Percentiles rank a stretch among this genome's conserved stretches.
Conservation (phyloP, 2,329 filamentous ascomycete species). For the Ceratocystis cubensis region DNA sequence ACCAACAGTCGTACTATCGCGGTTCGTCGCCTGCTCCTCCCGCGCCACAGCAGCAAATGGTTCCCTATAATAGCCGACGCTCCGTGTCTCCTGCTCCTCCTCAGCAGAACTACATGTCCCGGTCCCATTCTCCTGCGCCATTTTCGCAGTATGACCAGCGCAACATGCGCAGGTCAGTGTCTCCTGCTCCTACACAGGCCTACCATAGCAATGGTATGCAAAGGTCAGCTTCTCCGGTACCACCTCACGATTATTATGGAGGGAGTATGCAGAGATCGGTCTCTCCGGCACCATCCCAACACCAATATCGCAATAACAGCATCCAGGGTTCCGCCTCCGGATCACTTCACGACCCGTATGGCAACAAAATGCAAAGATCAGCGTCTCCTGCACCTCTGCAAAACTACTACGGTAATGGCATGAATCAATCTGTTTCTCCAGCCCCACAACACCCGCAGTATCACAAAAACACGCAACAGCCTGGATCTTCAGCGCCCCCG, state of each 20-base stretch:
- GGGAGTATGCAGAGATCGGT: constrained; percentile 18
- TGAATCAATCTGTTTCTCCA: constrained; percentile 22
- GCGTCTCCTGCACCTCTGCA: constrained; percentile 16
- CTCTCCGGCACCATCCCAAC: constrained; percentile 20
- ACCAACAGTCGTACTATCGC: constrained; percentile 26
- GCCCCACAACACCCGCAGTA: constrained; percentile 22
- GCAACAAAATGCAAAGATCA: constrained; percentile 26
- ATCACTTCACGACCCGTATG: constrained; percentile 23
- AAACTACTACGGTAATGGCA: constrained; percentile 13
- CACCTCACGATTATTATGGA: constrained; percentile 27
- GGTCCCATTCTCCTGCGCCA: constrained; percentile 25
- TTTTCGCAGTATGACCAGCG: constrained; percentile 20
- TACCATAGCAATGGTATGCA: constrained; percentile 22
- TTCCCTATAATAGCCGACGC: constrained; percentile 24
- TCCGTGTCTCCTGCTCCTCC: constrained; percentile 20
- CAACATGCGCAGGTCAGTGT: constrained; percentile 22
- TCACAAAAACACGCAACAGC: constrained; percentile 25
- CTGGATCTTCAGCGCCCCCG: constrained; percentile 10
- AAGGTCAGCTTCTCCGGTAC: constrained; percentile 31
- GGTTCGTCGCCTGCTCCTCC: constrained; percentile 30
- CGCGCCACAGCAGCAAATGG: constrained; percentile 22
- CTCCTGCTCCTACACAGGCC: constrained; percentile 20
- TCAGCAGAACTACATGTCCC: constrained; percentile 12
- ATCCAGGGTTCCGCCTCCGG: constrained; percentile 22
- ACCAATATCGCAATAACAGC: constrained; percentile 12